Percentiles rank a stretch among this genome's conserved stretches.
Evolutionary conservation across 176 grass and related monocot genomes (phyloP).

Genomic region (Dactylis glomerata): DNA sequence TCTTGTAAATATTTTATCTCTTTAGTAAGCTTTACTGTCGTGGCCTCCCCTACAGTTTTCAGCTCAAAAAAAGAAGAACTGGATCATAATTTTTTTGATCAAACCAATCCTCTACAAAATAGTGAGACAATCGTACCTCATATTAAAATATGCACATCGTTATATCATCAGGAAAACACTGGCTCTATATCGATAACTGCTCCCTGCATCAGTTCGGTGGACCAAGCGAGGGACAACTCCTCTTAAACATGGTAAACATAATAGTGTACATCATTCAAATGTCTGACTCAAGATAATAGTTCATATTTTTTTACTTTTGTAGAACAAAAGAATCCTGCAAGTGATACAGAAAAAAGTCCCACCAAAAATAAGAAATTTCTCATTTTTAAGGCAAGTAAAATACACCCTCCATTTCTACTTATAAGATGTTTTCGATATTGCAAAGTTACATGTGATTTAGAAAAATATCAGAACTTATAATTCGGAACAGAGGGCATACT

Average conservation of each 20-base stretch:
- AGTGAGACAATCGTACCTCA: too few relatives aligned
- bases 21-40: too few relatives aligned
- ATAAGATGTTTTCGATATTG: too few relatives aligned
- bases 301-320: background rate
- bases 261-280: slow-evolving; percentile 6
- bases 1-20: too few relatives aligned
- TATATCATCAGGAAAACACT: background rate
- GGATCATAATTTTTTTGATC: slow-evolving; percentile 4
- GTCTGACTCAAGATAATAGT: slow-evolving; percentile 2
- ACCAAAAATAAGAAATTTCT: background rate
- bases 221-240: background rate
- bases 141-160: too few relatives aligned
- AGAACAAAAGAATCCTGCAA: background rate
- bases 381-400: background rate
- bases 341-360: background rate
- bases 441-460: too few relatives aligned
- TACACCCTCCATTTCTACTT: too few relatives aligned
- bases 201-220: slow-evolving; percentile 37
- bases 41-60: too few relatives aligned
- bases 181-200: slow-evolving; percentile 51
- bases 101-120: background rate
- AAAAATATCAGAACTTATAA: too few relatives aligned
- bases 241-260: slow-evolving; percentile 27
- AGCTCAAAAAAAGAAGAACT: too few relatives aligned
- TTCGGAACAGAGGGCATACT: too few relatives aligned